phyloP scores from a whole-genome alignment of 805 yeast genomes.

The Metschnikowia amazonensis region DNA sequence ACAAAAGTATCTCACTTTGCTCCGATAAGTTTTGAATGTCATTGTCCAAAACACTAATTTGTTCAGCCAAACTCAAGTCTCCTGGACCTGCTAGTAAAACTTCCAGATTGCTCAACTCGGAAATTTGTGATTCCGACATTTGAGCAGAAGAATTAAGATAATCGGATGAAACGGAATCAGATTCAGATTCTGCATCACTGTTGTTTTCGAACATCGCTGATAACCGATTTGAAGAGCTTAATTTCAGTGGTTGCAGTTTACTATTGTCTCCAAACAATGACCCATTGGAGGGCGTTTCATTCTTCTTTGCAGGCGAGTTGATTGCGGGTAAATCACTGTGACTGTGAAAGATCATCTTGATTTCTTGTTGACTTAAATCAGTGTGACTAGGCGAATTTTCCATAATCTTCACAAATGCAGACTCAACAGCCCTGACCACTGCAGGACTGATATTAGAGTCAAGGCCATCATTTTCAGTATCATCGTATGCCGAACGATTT shows the following conservation, averaged over 20 bases:
- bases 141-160: constrained; percentile 8
- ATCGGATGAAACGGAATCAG: constrained; percentile 27
- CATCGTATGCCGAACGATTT: background rate
- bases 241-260: constrained; percentile 6
- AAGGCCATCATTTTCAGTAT: background rate
- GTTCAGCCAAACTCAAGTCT: constrained; percentile 59
- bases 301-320: background rate
- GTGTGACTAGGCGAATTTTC: constrained; percentile 16
- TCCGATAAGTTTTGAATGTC: constrained; percentile 57
- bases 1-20: constrained; percentile 62
- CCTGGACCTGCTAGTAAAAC: constrained; percentile 65
- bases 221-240: constrained; percentile 14
- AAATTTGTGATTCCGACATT: constrained; percentile 12
- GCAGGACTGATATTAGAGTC: constrained; percentile 33
- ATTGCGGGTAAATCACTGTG: constrained; percentile 2
- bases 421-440: constrained; percentile 60
- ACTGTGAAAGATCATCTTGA: background rate
- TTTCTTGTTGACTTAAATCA: constrained; percentile 5
- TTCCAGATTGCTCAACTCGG: constrained; percentile 23
- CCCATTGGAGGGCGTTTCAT: constrained; percentile 5
- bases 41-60: constrained; percentile 53
- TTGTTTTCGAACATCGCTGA: constrained; percentile 34
- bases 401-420: constrained; percentile 62
- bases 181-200: constrained; percentile 33
- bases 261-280: constrained; percentile 11